phyloP scores from a whole-genome alignment of 2,329 filamentous ascomycete genomes.

The Huntiella bhutanensis region DNA sequence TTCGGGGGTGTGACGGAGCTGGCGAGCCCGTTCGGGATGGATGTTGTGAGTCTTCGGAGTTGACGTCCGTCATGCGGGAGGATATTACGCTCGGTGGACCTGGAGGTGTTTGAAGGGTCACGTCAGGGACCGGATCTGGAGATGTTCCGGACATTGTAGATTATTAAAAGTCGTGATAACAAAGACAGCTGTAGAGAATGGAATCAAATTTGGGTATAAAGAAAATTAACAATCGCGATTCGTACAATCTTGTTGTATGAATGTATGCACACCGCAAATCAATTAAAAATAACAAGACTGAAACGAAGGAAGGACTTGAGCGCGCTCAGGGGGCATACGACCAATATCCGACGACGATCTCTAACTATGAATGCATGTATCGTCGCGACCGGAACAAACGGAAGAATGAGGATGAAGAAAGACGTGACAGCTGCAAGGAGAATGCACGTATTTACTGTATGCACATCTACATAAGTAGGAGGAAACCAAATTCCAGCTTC shows the following conservation, averaged over 20 bases:
- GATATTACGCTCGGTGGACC: constrained; percentile 49
- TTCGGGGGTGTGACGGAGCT: constrained; percentile 3
- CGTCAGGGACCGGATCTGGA: neutral
- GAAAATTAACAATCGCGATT: neutral
- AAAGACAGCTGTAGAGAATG: too few relatives aligned
- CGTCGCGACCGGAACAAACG: too few relatives aligned
- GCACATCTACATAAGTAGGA: too few relatives aligned
- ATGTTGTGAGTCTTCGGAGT: constrained; percentile 35
- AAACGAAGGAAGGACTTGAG: neutral
- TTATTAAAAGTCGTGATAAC: too few relatives aligned
- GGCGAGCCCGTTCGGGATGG: constrained; percentile 16
- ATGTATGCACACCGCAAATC: neutral
- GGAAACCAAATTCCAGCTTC: too few relatives aligned
- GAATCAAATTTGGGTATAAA: neutral
- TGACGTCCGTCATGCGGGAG: constrained; percentile 50
- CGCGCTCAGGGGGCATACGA: too few relatives aligned
- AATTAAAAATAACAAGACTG: neutral
- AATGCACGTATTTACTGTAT: too few relatives aligned
- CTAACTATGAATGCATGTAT: too few relatives aligned
- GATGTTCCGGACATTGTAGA: neutral
- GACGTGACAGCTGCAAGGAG: too few relatives aligned
- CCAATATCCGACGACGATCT: too few relatives aligned
- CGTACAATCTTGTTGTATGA: neutral
- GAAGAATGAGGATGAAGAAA: too few relatives aligned
- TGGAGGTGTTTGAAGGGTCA: constrained; percentile 21